phyloP scores from a whole-genome alignment of 1,139 yeast species.

The Zygosaccharomyces sapae region DNA sequence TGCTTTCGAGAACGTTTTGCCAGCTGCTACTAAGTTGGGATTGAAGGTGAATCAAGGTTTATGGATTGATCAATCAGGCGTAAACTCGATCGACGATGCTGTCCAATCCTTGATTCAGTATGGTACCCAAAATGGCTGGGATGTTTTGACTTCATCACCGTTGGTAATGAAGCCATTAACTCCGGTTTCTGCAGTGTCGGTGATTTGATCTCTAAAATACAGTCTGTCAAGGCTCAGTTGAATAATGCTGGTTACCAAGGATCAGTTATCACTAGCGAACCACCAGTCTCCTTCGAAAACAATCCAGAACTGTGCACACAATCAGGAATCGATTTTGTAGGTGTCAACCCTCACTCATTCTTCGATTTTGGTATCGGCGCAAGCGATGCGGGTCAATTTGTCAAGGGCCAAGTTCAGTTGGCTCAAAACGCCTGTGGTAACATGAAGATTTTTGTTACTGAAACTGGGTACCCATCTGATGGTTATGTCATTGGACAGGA shows the following conservation, averaged over 20 bases:
- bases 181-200: constrained; percentile 54
- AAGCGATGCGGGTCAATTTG: constrained; percentile 66
- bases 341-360: constrained; percentile 83
- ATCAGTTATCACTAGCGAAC: constrained; percentile 75
- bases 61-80: constrained; percentile 66
- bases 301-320: constrained; percentile 64
- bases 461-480: constrained; percentile 83
- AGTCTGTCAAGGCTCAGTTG: constrained; percentile 55
- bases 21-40: constrained; percentile 58
- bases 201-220: constrained; percentile 59
- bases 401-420: constrained; percentile 54
- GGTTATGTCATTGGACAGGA: constrained; percentile 71
- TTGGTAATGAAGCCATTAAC: constrained; percentile 84
- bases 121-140: constrained; percentile 57
- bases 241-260: constrained; percentile 74
- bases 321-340: constrained; percentile 71
- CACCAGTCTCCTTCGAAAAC: constrained; percentile 66
- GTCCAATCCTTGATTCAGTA: constrained; percentile 51
- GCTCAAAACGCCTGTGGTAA: constrained; percentile 52
- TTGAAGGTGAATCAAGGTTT: constrained; percentile 79
- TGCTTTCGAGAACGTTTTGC: constrained; percentile 60
- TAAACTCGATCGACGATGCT: constrained; percentile 59
- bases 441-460: constrained; percentile 56
- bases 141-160: constrained; percentile 63
- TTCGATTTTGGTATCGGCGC: constrained; percentile 64